These are phyloP conservation scores for Aspergillus diversus DNA, from an alignment of 495 filamentous ascomycete genomes.

Conservation along the genomic window DNA sequence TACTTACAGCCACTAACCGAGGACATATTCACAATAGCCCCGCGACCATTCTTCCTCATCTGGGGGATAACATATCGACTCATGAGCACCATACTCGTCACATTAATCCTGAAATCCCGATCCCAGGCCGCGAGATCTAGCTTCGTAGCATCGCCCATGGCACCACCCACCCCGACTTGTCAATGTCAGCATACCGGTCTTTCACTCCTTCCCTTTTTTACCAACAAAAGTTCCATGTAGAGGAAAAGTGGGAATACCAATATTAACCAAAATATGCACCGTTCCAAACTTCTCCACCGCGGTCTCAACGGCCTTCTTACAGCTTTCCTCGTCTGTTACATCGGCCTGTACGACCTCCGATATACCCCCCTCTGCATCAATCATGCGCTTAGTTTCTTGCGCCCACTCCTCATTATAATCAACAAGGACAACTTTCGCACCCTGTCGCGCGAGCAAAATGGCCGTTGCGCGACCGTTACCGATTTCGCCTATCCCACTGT, in stretches of 20 bases:
- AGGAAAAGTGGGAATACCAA: background rate
- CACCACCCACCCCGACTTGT: background rate
- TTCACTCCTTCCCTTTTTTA: too few relatives aligned
- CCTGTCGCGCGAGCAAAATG: background rate
- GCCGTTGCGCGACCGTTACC: background rate
- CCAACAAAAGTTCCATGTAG: too few relatives aligned
- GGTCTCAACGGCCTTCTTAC: background rate
- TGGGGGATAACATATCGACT: slow-evolving; percentile 54
- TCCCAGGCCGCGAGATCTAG: slow-evolving; percentile 43
- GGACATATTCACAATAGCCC: slow-evolving; percentile 60
- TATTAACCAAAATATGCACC: background rate
- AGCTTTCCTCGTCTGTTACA: background rate
- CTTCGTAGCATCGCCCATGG: background rate
- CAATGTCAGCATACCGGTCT: too few relatives aligned
- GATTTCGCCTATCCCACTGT: background rate
- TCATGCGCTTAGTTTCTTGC: background rate
- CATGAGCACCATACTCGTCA: slow-evolving; percentile 62
- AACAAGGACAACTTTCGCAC: background rate
- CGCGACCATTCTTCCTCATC: slow-evolving; percentile 51
- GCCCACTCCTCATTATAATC: background rate
- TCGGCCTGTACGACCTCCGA: background rate
- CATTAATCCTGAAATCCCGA: slow-evolving; percentile 56
- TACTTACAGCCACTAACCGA: slow-evolving; percentile 51
- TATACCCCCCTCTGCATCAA: background rate
- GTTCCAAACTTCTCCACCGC: background rate